These are phyloP conservation scores for Neoascochyta sp. DNA, from an alignment of 2,329 filamentous ascomycete genomes.

Conservation along the genomic window DNA sequence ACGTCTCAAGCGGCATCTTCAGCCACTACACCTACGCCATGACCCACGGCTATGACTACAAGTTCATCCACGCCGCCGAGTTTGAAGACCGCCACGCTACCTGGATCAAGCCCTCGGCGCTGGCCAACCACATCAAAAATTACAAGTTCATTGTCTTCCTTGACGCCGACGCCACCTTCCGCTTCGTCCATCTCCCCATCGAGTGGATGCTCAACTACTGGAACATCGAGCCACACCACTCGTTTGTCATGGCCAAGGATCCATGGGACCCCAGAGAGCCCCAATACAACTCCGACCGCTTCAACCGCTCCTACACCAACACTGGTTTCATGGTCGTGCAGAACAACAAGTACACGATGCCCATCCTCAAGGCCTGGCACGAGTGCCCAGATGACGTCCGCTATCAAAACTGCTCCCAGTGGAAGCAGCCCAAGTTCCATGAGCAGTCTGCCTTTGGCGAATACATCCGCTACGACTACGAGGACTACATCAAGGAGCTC, in stretches of 20 bases:
- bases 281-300: constrained; percentile 42
- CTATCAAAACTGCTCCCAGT: constrained; percentile 37
- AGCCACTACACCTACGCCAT: constrained; percentile 40
- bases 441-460: constrained; percentile 42
- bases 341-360: constrained; percentile 48
- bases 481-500: constrained; percentile 37
- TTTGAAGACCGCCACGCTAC: constrained; percentile 44
- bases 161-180: constrained; percentile 48
- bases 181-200: constrained; percentile 46
- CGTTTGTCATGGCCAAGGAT: constrained; percentile 47
- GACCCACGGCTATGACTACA: constrained; percentile 51
- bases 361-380: constrained; percentile 51
- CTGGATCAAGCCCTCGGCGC: constrained; percentile 46
- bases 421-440: constrained; percentile 38
- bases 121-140: constrained; percentile 36
- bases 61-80: constrained; percentile 43
- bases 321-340: constrained; percentile 55
- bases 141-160: constrained; percentile 49
- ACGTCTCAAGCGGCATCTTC: constrained; percentile 37
- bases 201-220: constrained; percentile 53
- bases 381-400: constrained; percentile 36
- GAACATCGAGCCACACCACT: constrained; percentile 43
- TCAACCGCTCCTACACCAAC: constrained; percentile 47
- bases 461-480: constrained; percentile 40
- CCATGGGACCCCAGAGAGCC: constrained; percentile 36